Conservation (phyloP, 2,329 filamentous ascomycete species). For the Fusarium heterosporum region DNA sequence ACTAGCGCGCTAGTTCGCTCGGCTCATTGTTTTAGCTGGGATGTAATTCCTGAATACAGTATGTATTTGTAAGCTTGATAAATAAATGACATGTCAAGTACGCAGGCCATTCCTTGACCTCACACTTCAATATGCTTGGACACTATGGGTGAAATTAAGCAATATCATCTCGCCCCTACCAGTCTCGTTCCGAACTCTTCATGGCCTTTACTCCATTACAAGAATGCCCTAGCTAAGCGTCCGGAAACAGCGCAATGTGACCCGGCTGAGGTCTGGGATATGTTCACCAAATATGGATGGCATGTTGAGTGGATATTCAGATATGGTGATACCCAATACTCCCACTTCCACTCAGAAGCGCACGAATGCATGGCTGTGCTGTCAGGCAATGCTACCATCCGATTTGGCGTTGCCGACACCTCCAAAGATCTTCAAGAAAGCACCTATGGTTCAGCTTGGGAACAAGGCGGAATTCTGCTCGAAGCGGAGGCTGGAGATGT, state of each 20-base stretch:
- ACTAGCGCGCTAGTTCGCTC: too few species aligned
- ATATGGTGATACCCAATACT: conserved; percentile 65
- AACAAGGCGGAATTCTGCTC: conserved; percentile 62
- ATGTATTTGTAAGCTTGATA: too few species aligned
- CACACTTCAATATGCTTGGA: rapidly evolving
- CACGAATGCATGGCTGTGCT: conserved; percentile 71
- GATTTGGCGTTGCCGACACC: conserved; percentile 66
- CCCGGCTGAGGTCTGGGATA: conserved; percentile 54
- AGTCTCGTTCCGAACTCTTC: conserved; percentile 63
- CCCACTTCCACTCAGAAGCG: conserved; percentile 67
- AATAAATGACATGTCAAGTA: not conserved
- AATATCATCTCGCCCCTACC: conserved; percentile 58
- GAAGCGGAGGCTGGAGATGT: conserved; percentile 65
- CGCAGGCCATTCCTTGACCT: conserved; percentile 1
- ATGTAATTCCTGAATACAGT: too few species aligned
- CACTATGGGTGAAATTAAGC: conserved; percentile 47
- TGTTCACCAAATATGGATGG: conserved; percentile 63
- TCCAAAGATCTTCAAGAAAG: conserved; percentile 53
- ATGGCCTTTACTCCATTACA: conserved; percentile 65
- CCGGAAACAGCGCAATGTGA: conserved; percentile 38
- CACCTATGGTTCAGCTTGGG: conserved; percentile 54
- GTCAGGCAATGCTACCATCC: conserved; percentile 63
- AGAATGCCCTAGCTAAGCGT: conserved; percentile 22
- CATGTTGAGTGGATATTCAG: conserved; percentile 67
- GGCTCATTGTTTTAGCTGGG: too few species aligned